Evolutionary conservation across 805 yeast species (phyloP), one percentile per base, ranked within the genome.

Genomic region (Debaryomyces tyrocola): DNA sequence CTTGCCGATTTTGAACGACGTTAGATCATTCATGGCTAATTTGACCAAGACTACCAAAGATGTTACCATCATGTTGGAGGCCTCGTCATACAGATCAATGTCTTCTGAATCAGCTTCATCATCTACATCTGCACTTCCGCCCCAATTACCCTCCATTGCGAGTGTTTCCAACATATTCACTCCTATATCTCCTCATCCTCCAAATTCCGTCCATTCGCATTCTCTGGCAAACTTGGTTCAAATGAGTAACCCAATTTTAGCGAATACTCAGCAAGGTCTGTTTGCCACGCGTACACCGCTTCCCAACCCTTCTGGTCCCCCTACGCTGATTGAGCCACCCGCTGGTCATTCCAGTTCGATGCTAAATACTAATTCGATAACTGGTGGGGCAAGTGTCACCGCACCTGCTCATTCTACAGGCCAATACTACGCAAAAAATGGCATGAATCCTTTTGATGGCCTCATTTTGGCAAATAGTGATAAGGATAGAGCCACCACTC

Each of bases 41-140:
- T 71, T 92, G 48, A 91, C 97, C 0, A 83, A 89, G 53, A 87
- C 91, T 3, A 89, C 97, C 4, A 92, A 92, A 58, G 98, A 92
- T 59, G 86, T 92, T 12, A 90, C 97, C 0, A 83, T 89, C n/a
- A 74, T 88, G 55, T 68, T 91, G 37, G 97, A 91, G 60, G 67
- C 67, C 4, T 65, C 71, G 1, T 60, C 70, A 0, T 67, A 67
- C 44, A 66, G 64, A 44, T 48, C 63, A 9, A 60, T 67, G 54
- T 53, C 69, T 1, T 54, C 55, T 18, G 70, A 64, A 8, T 18
- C 55, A 5, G 41, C 33, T 20, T 36, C 15, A 9, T 29, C 47
- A 3, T 37, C 47, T 12, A 27, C 46, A 4, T 40, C 51, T 12
- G 41, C 43, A 12, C 50, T 46, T 31, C 66, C 66, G 1, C 66